Evolutionary conservation across 2,329 filamentous ascomycete genomes (phyloP), one percentile per base, ranked within the genome.

Genomic region (Parafenestella ontariensis): DNA sequence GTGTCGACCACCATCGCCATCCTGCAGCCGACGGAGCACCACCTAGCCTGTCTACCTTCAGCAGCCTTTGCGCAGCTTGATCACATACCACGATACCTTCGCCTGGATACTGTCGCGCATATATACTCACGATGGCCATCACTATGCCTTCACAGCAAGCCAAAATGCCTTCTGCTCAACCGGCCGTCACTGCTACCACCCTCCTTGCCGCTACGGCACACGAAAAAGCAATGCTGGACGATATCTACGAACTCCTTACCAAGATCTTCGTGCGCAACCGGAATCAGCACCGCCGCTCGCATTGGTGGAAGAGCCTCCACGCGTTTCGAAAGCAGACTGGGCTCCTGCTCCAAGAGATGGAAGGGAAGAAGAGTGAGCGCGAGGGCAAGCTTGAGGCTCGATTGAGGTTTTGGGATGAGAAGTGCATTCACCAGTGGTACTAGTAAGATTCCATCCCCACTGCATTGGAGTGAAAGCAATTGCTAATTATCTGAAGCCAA

Each of bases 271-370:
- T 91, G 72, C 91, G 92, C 67, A 95, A 97, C 80, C 89, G 88
- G 71, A 98, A 97, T 78, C 94, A 98, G 78, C 94, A 98, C 76
- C 87, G 87, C 50, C 82, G 84, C 58, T 85, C 88, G 26, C 85
- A 87, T 70, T 99, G 94, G 94, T 98, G 90, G 86, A 85, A 87
- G 66, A 81, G 80, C 67, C 86, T 97, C 57, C 83, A 83, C 48
- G 83, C 89, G 60, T 82, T 97, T 61, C 87, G 91, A 31, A 89
- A 90, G 42, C 82, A 87, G 52, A 73, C 89, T 8, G 77, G 78
- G 8, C 82, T 83, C 49, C 77, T 96, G 2, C 65, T 82, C 1
- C 53, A 58, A 1, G 72, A 73, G 10, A 47, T 75, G 21, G 58
- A 64, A 24, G 54, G 40, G 34, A 67, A 64, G 56, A 68, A 60